Base-by-base conservation (phyloP, 768 basidiomycete genomes). In the Mycena epipterygia region DNA sequence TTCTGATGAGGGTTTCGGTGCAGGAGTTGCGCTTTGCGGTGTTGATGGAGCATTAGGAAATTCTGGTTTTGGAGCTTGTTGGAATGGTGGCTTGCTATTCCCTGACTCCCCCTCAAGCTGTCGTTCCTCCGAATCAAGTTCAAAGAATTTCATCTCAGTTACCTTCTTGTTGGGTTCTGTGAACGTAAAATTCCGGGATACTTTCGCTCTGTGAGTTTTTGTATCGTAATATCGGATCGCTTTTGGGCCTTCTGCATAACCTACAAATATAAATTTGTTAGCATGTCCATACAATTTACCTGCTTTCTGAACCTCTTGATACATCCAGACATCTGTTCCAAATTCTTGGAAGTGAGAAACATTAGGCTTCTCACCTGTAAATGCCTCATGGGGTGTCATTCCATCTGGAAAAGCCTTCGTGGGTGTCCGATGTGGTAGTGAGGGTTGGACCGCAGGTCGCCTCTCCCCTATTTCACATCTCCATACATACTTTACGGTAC, bases 171-270 rank as follows among this genome's bases (percentile, higher is more conserved):
- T n/a, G n/a, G n/a, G n/a, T n/a, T n/a, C n/a, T n/a, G n/a, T n/a
- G n/a, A n/a, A n/a, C n/a, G n/a, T n/a, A n/a, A n/a, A n/a, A n/a
- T n/a, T n/a, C n/a, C n/a, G n/a, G n/a, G n/a, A 57, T 11, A 37
- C 23, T n/a, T 57, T 57, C 1, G 42, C 56, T 23, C 56, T 30
- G 25, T 33, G 61, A 2, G 42, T 64, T 1, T 27, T 16, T 13
- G 65, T n/a, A 19, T 74, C 62, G 41, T 63, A 74, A n/a, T 74
- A 74, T 6, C 44, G 17, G 9, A 74, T 68, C 1, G 64, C 59
- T 8, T 32, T 27, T 0, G 66, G 51, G 3, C 53, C 60, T 6
- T 70, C 70, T 2, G 3, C 35, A 44, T 49, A 68, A 17, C 70
- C 48, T 41, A 16, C 39, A 74, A 71, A 19, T 41, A 41, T 37